Base-by-base conservation (phyloP, 2,329 filamentous ascomycete species). In the Geoglossum cookeanum region DNA sequence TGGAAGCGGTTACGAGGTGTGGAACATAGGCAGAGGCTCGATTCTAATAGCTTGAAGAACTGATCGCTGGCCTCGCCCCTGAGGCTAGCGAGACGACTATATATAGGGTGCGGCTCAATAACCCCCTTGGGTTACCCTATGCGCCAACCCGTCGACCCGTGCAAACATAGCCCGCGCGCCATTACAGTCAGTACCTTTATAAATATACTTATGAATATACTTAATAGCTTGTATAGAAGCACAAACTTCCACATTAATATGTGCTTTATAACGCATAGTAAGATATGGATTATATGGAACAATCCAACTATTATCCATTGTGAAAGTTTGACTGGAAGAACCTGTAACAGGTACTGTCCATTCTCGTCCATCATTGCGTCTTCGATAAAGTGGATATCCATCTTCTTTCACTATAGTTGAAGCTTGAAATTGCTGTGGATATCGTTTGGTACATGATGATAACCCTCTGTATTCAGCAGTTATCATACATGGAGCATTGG, bases 181-280 rank as follows among this genome's bases (percentile, higher is more conserved):
- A n/a, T n/a, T 35, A 11, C 33, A 11, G 33, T 5, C 55, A 29
- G 35, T 17, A 5, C 57, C 39, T 48, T 61, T 61, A 52, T 61
- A 61, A 2, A 61, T 45, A 47, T 61, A 61, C 48, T 61, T 61
- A 42, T 59, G 29, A 4, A 61, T 59, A 57, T 61, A 61, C 47
- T 61, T 61, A 4, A 61, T 37, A 4, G 56, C 56, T 22, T 57
- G 4, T 9, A 61, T 35, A 4, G 39, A 48, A 1, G 54, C 47
- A 32, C 58, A 61, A 2, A 61, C 39, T 53, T 61, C 58, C 1
- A 61, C 44, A 39, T 60, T 59, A 27, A 60, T 56, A 55, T 59
- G 37, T 4, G 7, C 55, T 11, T 55, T 27, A 30, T 57, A 60
- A 27, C 56, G 58, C 53, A 39, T 30, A 13, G 55, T 47, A n/a